These are phyloP conservation scores for Hyphopichia burtonii DNA, from an alignment of 1,139 yeast genomes.

Conservation along the genomic window DNA sequence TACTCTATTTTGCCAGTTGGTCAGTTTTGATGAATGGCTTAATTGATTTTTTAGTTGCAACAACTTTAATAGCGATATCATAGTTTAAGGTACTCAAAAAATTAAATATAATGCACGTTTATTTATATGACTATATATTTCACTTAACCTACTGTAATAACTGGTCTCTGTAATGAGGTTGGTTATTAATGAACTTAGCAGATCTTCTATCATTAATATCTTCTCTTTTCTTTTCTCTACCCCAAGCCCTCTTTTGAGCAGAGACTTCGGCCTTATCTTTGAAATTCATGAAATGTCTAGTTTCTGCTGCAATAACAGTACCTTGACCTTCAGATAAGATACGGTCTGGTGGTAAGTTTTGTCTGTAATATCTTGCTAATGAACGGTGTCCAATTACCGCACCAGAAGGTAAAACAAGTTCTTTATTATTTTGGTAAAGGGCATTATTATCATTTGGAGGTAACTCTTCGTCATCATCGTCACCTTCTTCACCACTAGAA, in stretches of 20 bases:
- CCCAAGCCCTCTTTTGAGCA: conserved; percentile 76
- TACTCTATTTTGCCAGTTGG: conserved; percentile 84
- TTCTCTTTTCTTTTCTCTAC: conserved; percentile 60
- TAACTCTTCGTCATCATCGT: conserved; percentile 44
- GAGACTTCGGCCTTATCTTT: conserved; percentile 55
- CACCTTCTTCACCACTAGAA: conserved; percentile 46
- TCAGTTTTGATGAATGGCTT: conserved; percentile 48
- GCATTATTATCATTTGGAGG: conserved; percentile 30
- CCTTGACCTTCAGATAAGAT: conserved; percentile 86
- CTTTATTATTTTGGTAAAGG: conserved; percentile 61
- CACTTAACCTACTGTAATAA: conserved; percentile 61
- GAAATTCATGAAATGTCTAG: conserved; percentile 63
- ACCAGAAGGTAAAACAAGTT: conserved; percentile 84
- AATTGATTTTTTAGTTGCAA: conserved; percentile 33
- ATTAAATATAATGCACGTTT: not conserved
- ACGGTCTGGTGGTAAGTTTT: conserved; percentile 74
- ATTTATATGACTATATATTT: not conserved
- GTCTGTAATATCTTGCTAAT: conserved; percentile 77
- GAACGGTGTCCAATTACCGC: conserved; percentile 88
- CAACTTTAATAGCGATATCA: conserved; percentile 7
- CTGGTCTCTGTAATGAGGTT: conserved; percentile 89
- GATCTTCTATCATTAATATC: conserved; percentile 77
- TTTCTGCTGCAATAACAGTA: conserved; percentile 89
- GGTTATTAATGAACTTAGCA: conserved; percentile 79
- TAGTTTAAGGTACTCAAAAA: not conserved